phyloP scores from a whole-genome alignment of 148 eudicot genomes.

The Rhododendron griersonianum region DNA sequence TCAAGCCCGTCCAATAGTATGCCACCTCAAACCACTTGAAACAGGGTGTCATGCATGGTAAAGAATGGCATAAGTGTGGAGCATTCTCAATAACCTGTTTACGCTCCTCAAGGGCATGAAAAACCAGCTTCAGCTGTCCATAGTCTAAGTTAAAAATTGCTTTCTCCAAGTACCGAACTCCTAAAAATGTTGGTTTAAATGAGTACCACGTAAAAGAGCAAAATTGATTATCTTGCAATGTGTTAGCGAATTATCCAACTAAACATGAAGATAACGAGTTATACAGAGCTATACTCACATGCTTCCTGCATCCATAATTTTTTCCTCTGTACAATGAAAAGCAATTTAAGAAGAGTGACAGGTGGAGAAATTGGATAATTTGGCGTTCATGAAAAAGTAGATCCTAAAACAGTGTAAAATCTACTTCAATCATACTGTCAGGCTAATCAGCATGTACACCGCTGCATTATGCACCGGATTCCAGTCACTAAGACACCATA shows the following conservation, averaged over 20 bases:
- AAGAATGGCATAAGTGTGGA: constrained; percentile 88
- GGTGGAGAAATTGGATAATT: not conserved
- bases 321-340: not conserved
- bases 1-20: constrained; percentile 90
- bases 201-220: not conserved
- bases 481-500: not conserved
- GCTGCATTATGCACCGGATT: not conserved
- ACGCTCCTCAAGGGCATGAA: constrained; percentile 94
- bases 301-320: not conserved
- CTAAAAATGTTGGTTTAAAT: constrained; percentile 31
- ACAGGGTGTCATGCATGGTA: constrained; percentile 99
- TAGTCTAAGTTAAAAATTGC: constrained; percentile 90
- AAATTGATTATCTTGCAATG: not conserved
- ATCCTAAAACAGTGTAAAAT: not conserved
- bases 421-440: not conserved
- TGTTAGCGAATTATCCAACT: not conserved
- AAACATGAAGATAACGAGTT: not conserved
- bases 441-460: not conserved
- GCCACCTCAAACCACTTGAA: constrained; percentile 83
- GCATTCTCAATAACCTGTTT: constrained; percentile 93
- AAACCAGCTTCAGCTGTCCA: constrained; percentile 91
- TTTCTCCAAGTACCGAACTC: constrained; percentile 97
- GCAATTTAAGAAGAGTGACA: not conserved
- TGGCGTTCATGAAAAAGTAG: not conserved
- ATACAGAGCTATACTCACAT: not conserved